These are phyloP conservation scores for Fusarium xylarioides DNA, from an alignment of 2,329 filamentous ascomycete species.

Conservation along the genomic window DNA sequence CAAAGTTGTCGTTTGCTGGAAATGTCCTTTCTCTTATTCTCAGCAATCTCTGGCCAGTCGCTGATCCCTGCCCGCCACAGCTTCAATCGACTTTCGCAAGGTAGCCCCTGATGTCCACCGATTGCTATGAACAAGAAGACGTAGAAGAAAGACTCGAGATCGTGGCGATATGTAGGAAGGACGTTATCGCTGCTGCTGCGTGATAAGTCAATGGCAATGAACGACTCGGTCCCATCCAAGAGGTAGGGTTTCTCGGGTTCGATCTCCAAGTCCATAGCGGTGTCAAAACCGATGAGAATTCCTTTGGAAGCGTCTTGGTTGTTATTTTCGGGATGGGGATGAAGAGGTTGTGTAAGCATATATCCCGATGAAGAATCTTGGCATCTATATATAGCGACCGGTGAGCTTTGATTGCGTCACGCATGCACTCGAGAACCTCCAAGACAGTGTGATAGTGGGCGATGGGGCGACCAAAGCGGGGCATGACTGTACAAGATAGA, in stretches of 20 bases:
- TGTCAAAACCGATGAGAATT: conserved; percentile 35
- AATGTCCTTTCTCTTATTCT: conserved; percentile 4
- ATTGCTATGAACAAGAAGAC: conserved; percentile 31
- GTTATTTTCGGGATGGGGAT: conserved; percentile 32
- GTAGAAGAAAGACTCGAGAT: conserved; percentile 45
- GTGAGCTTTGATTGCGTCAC: conserved; percentile 50
- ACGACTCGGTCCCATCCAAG: conserved; percentile 33
- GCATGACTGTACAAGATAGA: conserved; percentile 8
- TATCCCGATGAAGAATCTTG: conserved; percentile 49
- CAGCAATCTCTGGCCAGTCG: background rate
- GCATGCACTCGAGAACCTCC: conserved; percentile 48
- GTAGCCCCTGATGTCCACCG: background rate
- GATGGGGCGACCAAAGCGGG: conserved; percentile 23
- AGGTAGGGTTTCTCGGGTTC: conserved; percentile 30
- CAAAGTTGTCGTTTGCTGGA: background rate
- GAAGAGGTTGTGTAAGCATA: conserved; percentile 52
- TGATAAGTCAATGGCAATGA: conserved; percentile 41
- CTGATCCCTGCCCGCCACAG: background rate
- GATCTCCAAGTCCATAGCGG: conserved; percentile 23
- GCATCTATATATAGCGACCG: conserved; percentile 45
- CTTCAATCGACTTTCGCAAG: background rate
- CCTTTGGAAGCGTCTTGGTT: conserved; percentile 22
- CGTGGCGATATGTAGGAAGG: conserved; percentile 36
- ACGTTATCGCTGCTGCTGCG: background rate
- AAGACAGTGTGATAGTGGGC: conserved; percentile 38